A percentile compares a stretch with the other conserved stretches of the same genome.
These are phyloP conservation scores for Colletotrichum eremochloae DNA, from an alignment of 2,329 filamentous ascomycete species.

Conservation along the genomic window DNA sequence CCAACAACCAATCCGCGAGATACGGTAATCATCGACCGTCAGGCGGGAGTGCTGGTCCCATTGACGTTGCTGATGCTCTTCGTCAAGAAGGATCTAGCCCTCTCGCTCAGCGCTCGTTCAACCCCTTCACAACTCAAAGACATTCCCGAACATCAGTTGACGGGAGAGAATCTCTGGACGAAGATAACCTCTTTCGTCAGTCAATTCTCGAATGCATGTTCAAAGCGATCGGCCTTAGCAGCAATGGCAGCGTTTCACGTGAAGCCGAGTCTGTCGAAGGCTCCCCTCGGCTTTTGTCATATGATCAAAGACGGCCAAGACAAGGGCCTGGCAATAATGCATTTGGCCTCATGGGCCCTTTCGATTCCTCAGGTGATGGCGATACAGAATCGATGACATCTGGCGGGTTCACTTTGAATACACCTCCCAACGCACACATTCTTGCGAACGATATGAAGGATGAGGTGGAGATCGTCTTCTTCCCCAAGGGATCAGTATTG, in stretches of 20 bases:
- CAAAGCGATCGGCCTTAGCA: constrained; percentile 88
- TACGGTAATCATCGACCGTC: constrained; percentile 63
- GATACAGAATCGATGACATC: constrained; percentile 90
- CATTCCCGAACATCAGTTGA: constrained; percentile 68
- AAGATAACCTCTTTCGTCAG: constrained; percentile 88
- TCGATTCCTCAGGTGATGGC: constrained; percentile 81
- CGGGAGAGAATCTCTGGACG: constrained; percentile 85
- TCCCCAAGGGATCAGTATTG: constrained; percentile 92
- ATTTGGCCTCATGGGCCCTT: constrained; percentile 90
- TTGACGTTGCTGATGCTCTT: constrained; percentile 48
- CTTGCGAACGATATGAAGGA: constrained; percentile 86
- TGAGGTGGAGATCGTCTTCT: constrained; percentile 97
- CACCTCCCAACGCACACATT: constrained; percentile 73
- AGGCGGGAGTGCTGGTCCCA: constrained; percentile 47
- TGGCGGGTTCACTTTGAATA: constrained; percentile 71
- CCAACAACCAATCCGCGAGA: constrained; percentile 80
- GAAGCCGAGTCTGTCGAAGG: constrained; percentile 83
- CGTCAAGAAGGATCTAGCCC: constrained; percentile 58
- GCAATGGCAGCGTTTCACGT: constrained; percentile 73
- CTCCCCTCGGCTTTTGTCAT: constrained; percentile 86
- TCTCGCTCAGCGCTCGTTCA: constrained; percentile 64
- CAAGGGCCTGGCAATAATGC: constrained; percentile 82
- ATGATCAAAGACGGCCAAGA: constrained; percentile 85
- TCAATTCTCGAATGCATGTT: constrained; percentile 96
- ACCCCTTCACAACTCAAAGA: constrained; percentile 68